Percentiles rank a stretch among this genome's conserved stretches.
phyloP scores from a whole-genome alignment of 495 filamentous ascomycete genomes.

The Cercophora samala region DNA sequence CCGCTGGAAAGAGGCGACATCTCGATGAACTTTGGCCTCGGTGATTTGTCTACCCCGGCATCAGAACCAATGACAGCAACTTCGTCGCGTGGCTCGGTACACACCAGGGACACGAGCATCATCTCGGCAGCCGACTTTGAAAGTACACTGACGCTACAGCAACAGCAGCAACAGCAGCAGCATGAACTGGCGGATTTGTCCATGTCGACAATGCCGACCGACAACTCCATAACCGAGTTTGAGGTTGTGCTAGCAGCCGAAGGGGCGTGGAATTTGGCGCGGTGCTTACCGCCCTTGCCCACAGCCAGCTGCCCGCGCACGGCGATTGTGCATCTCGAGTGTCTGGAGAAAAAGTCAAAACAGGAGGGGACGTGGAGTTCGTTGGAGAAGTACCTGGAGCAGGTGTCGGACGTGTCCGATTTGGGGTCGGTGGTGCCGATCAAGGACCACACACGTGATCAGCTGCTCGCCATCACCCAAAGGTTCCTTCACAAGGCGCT shows the following conservation, averaged over 20 bases:
- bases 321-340: conserved; percentile 56
- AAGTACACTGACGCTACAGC: conserved; percentile 25
- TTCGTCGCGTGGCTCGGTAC: conserved; percentile 42
- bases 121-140: conserved; percentile 42
- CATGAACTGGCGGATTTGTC: conserved; percentile 25
- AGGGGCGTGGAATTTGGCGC: conserved; percentile 54
- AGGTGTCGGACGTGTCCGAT: conserved; percentile 37
- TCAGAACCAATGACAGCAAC: conserved; percentile 38
- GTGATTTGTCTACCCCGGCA: conserved; percentile 34
- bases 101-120: conserved; percentile 46
- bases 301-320: conserved; percentile 54
- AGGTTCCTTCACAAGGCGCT: conserved; percentile 61
- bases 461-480: conserved; percentile 61
- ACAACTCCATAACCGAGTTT: conserved; percentile 44
- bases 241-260: conserved; percentile 52
- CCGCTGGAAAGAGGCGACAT: conserved; percentile 31
- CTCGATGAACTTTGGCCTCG: conserved; percentile 32
- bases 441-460: conserved; percentile 53
- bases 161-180: background rate
- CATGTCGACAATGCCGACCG: conserved; percentile 18
- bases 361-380: conserved; percentile 48
- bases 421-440: conserved; percentile 48
- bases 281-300: conserved; percentile 52
- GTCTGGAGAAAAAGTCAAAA: conserved; percentile 55
- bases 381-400: conserved; percentile 40